Conservation (phyloP, 139 green algal species). For the Chlamydomonas sphaeroides region DNA sequence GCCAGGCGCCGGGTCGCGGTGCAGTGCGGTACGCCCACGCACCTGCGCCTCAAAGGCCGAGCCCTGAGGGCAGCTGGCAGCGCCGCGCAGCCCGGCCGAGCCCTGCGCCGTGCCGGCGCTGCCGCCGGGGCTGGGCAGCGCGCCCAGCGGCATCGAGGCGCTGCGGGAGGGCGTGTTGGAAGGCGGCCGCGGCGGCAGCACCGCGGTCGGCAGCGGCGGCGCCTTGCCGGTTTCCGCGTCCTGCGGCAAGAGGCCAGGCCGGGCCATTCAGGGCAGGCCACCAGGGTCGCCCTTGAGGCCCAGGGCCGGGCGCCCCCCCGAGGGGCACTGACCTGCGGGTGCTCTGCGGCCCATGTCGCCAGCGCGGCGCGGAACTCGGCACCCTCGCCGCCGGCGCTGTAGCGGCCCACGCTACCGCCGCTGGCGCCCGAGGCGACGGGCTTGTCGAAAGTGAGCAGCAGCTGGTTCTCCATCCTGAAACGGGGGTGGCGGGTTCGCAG, state of each 20-base stretch:
- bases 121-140: neutral
- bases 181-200: constrained; percentile 3
- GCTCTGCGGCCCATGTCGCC: neutral
- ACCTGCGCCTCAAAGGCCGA: neutral
- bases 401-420: constrained; percentile 3
- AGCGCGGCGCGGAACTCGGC: constrained; percentile 1
- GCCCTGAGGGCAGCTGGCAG: constrained; percentile 15
- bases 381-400: constrained; percentile 1
- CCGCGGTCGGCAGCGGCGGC: neutral
- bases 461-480: constrained; percentile 35
- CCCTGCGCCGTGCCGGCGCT: neutral
- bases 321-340: neutral
- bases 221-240: constrained; percentile 5
- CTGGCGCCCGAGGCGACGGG: neutral
- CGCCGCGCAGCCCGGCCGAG: neutral
- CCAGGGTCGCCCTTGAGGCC: no score
- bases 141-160: neutral
- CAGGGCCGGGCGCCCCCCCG: no score
- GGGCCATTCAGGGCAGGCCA: no score
- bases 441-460: constrained; percentile 41
- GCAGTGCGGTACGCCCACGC: neutral
- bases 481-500: no score
- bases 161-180: neutral
- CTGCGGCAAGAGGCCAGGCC: neutral
- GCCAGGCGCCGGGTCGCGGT: neutral